These are phyloP conservation scores for Coemansia asiatica DNA, from an alignment of 192 early-diverging fungal species.

Conservation along the genomic window DNA sequence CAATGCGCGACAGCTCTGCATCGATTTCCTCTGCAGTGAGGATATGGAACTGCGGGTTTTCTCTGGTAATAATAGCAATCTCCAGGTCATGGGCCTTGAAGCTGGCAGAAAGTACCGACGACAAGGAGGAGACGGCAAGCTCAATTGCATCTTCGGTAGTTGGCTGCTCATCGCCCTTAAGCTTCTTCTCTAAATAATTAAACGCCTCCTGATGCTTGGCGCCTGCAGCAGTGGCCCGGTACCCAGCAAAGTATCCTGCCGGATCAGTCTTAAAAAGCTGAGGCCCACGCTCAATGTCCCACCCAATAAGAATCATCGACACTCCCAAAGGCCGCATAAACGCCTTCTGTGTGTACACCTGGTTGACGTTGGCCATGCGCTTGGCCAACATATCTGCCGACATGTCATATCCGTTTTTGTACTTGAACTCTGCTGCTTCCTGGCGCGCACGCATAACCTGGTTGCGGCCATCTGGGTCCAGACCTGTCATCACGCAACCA, in stretches of 20 bases:
- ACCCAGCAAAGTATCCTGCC: constrained; percentile 97
- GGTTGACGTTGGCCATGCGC: constrained; percentile 96
- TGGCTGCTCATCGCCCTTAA: constrained; percentile 85
- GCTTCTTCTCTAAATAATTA: constrained; percentile 96
- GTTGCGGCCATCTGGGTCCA: constrained; percentile 87
- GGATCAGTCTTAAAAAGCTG: constrained; percentile 98
- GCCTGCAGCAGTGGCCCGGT: constrained; percentile 92
- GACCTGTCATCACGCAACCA: constrained; percentile 98
- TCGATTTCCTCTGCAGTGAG: constrained; percentile 82
- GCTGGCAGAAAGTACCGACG: constrained; percentile 86
- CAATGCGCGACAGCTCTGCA: constrained; percentile 52
- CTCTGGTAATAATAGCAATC: constrained; percentile 81
- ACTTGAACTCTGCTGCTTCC: constrained; percentile 97
- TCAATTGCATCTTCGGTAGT: constrained; percentile 88
- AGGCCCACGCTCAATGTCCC: constrained; percentile 94
- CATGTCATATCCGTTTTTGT: constrained; percentile 99
- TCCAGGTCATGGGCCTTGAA: constrained; percentile 98
- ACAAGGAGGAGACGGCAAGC: constrained; percentile 93
- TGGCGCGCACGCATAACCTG: constrained; percentile 90
- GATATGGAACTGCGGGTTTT: constrained; percentile 74
- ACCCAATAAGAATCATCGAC: constrained; percentile 97
- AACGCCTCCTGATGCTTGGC: constrained; percentile 89
- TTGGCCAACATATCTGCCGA: constrained; percentile 96
- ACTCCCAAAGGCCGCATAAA: constrained; percentile 97
- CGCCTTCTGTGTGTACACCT: constrained; percentile 99